Evolutionary conservation across 75 land plant species (phyloP), one percentile per base, ranked within the genome.

Genomic region (Chamaecyparis obtusa): DNA sequence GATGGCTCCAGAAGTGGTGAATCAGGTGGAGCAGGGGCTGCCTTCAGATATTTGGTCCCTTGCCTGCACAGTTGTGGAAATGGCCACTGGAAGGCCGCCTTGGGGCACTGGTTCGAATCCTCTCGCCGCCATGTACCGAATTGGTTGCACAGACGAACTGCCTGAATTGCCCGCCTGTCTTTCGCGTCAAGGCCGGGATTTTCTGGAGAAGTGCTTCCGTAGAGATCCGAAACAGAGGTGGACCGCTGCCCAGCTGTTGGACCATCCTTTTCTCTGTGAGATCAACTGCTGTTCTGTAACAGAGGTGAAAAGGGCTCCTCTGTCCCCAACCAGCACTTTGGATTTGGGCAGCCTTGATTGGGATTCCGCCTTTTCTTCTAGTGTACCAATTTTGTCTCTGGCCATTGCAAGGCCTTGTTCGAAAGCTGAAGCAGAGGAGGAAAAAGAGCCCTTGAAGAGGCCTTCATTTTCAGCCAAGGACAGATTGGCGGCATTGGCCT

Each of bases 1-100:
- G 87, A 95, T 95, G 96, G 95, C 96, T 39, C 96, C 96, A 19
- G 96, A 95, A 87, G 94, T 89, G 35, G 93, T 92, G 19, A 76
- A 92, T 0, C 94, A 95, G 15, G 91, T 91, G 30, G 87, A 89
- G 44, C 96, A 92, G 86, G 88, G 93, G 37, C 76, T 87, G 56
- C 83, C 92, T 71, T 87, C 91, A n/a, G 95, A 94, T 81, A 88
- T 94, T 7, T 93, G 95, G 95, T 92, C 95, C 3, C 85, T 94
- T 35, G 95, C 94, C 5, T 94, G 95, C 90, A 88, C 90, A 2
- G 93, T 94, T 5, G 69, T 89, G 41, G 94, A 94, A 89, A 91
- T 94, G 94, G 80, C 88, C 30, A 88, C 93, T 21, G 94, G 94
- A 15, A 90, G 64, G 41, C 86, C 93, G 30, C 88, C 94, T 33